These are phyloP conservation scores for Linum usitatissimum DNA, from an alignment of 345 rosid species.

Conservation along the genomic window DNA sequence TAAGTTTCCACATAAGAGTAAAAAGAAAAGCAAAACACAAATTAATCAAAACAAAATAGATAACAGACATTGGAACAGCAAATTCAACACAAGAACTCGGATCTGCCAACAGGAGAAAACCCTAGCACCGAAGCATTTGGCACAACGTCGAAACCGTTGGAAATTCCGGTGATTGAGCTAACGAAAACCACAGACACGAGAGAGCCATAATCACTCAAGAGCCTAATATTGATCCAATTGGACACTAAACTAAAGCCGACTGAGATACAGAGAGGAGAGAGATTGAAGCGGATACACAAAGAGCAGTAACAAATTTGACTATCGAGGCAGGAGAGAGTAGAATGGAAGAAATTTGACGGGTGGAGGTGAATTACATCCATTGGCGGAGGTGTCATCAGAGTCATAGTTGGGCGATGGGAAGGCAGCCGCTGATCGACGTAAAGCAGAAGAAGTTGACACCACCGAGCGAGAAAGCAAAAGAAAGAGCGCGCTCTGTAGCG, in stretches of 20 bases:
- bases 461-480: conserved; percentile 4
- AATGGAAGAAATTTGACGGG: neutral
- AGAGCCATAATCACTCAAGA: neutral
- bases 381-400: conserved; percentile 51
- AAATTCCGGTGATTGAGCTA: neutral
- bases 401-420: conserved; percentile 25
- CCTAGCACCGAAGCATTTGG: conserved; percentile 15
- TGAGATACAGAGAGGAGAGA: neutral
- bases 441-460: conserved; percentile 4
- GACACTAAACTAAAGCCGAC: conserved; percentile 5
- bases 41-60: neutral
- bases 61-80: neutral
- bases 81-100: conserved; percentile 20
- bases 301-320: neutral
- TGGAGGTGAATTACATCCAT: conserved; percentile 25
- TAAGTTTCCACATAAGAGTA: no score
- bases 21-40: neutral
- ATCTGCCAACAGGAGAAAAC: conserved; percentile 29
- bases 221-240: conserved; percentile 1
- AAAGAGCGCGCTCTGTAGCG: conserved; percentile 46
- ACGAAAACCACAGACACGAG: neutral
- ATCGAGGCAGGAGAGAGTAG: conserved; percentile 6
- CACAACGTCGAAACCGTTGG: neutral
- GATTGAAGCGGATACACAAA: neutral
- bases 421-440: conserved; percentile 21